Evolutionary conservation across 805 yeast species (phyloP), one percentile per base, ranked within the genome.

Genomic region (Metschnikowia kunwiensis): DNA sequence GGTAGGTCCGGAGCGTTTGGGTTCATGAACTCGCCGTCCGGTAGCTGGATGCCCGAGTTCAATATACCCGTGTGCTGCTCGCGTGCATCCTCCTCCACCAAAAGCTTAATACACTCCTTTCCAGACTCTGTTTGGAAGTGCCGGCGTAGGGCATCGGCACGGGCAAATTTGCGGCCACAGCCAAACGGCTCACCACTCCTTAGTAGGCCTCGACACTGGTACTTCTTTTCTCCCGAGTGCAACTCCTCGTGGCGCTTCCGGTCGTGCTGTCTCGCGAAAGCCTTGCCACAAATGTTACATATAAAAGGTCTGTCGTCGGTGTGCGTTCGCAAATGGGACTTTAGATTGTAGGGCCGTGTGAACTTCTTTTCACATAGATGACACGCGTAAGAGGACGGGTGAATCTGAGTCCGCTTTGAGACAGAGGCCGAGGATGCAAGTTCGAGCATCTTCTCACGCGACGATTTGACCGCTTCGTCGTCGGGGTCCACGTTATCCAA

Each of bases 321-420:
- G 57, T 86, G 98, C 0, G 97, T 91, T 40, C 96, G 69, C 54
- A 85, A 65, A 61, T 91, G 98, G 0, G 96, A 86, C 49, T 91
- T 86, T 47, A 91, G 68, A 55, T 93, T 93, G 59, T 93, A 93
- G 0, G 96, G 96, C 37, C 97, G 66, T 2, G 97, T 91, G 57
- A 91, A 91, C 32, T 81, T 67, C 60, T 87, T 88, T 26, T 80
- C 88, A 61, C 98, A 91, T 27, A 85, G 61, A 40, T 80, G 79
- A 58, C 97, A 91, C 2, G 82, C 82, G 59, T 76, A 85, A 7
- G 78, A 71, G 17, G 85, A 75, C 0, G 91, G 91, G 52, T 80
- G 80, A 43, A 81, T 82, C 49, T 82, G 87, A 5, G 74, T 67
- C 16, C 85, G 60, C 53, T 74, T 74, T 30, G 75, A 66, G 2